Percentiles rank a stretch among this genome's conserved stretches.
Conservation (phyloP, 192 early-diverging fungal species). For the Rhizophlyctis rosea region DNA sequence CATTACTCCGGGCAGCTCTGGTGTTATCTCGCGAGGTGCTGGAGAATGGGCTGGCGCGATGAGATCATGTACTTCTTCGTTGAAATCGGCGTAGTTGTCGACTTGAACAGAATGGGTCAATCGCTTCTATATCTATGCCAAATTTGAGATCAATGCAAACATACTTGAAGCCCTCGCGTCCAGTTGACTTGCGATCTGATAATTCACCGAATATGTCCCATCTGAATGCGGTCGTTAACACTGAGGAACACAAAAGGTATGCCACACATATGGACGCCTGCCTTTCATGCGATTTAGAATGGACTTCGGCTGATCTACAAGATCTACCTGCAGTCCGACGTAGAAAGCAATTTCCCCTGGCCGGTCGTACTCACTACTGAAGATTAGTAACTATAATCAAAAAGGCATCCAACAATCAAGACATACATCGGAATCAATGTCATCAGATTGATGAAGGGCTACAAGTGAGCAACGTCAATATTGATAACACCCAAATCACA, state of each 20-base stretch:
- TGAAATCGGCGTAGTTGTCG: constrained; percentile 1
- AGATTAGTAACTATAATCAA: constrained; percentile 7
- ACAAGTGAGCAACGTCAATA: too few species aligned
- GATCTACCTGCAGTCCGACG: constrained; percentile 67
- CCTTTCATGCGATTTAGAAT: constrained; percentile 60
- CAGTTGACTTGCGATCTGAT: constrained; percentile 27
- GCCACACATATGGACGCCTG: constrained; percentile 26
- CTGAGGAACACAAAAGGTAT: constrained; percentile 4
- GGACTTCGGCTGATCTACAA: constrained; percentile 68
- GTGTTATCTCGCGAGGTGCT: neutral
- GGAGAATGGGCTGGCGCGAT: neutral
- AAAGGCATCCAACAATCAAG: too few species aligned
- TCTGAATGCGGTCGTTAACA: constrained; percentile 18
- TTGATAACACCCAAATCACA: too few species aligned
- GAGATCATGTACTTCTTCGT: neutral
- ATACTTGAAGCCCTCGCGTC: constrained; percentile 1
- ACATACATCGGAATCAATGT: constrained; percentile 58
- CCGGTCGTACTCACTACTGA: constrained; percentile 24
- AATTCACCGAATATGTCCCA: constrained; percentile 55
- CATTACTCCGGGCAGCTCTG: constrained; percentile 6
- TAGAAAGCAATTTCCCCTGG: constrained; percentile 53
- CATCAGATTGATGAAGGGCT: constrained; percentile 67
- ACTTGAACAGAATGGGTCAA: too few species aligned
- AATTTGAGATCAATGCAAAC: too few species aligned
- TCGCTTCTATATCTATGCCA: too few species aligned